Evolutionary conservation across 179 eudicot species (phyloP).

Genomic region (Corrigiola litoralis): DNA sequence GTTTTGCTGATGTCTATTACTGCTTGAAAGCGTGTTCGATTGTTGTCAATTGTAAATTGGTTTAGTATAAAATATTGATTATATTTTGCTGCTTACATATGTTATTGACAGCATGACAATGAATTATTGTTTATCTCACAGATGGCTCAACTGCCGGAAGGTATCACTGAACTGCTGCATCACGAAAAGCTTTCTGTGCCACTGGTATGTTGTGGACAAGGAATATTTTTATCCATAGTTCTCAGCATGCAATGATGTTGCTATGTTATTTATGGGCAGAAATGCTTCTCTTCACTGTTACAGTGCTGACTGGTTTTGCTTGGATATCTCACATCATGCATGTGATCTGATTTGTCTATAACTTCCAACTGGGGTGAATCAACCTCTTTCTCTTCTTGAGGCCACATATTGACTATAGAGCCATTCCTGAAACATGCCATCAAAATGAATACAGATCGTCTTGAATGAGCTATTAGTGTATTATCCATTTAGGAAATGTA

Average conservation of each 20-base stretch:
- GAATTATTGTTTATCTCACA: slow-evolving; percentile 21
- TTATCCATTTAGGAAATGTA: too few relatives aligned
- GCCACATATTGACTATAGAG: too few relatives aligned
- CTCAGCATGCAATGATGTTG: background rate
- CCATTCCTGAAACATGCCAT: too few relatives aligned
- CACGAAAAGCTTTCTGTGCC: slow-evolving; percentile 82
- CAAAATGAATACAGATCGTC: too few relatives aligned
- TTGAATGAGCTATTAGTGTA: too few relatives aligned
- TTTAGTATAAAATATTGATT: background rate
- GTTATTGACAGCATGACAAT: background rate
- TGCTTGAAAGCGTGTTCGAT: too few relatives aligned
- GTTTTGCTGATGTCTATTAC: background rate
- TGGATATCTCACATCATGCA: background rate
- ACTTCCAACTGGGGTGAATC: background rate
- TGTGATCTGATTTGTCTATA: background rate
- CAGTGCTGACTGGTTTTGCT: background rate
- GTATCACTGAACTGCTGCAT: slow-evolving; percentile 82
- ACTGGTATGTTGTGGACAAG: slow-evolving; percentile 51
- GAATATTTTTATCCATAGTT: background rate
- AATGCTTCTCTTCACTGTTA: background rate
- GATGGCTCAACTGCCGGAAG: slow-evolving; percentile 99
- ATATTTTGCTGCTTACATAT: background rate
- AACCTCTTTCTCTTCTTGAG: too few relatives aligned
- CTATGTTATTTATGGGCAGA: background rate
- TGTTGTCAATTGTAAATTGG: background rate